Percentiles rank a stretch among this genome's conserved stretches.
Conservation (phyloP, 305 asterid species). For the Rubia balearica region DNA sequence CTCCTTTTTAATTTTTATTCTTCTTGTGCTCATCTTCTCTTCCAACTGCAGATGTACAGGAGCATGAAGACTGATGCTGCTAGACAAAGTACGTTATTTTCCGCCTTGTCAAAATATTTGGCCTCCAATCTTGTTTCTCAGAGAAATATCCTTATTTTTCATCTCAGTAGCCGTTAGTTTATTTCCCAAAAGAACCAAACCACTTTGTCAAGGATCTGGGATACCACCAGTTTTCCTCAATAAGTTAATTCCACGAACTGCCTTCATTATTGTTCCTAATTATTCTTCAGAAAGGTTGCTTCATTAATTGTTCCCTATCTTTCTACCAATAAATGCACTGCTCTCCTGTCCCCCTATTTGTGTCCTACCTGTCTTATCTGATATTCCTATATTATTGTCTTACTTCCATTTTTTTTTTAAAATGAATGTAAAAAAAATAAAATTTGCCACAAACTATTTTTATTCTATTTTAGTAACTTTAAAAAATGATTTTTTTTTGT, state of each 20-base stretch:
- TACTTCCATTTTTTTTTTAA: too few species aligned
- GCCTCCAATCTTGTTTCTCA: not conserved
- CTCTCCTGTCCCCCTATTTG: too few species aligned
- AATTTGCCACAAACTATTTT: too few species aligned
- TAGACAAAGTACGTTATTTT: conserved; percentile 13
- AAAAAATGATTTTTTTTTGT: too few species aligned
- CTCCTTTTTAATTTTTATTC: too few species aligned
- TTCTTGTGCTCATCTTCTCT: not conserved
- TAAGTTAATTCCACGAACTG: not conserved
- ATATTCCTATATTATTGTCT: too few species aligned
- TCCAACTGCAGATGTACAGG: conserved; percentile 23
- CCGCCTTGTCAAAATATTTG: not conserved
- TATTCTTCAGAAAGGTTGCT: conserved; percentile 11
- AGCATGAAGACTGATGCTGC: conserved; percentile 23
- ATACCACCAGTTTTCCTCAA: conserved; percentile 1
- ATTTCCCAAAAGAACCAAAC: conserved; percentile 4
- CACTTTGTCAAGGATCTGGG: not conserved
- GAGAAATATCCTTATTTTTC: too few species aligned
- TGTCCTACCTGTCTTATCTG: too few species aligned
- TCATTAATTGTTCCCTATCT: conserved; percentile 11
- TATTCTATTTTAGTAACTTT: too few species aligned
- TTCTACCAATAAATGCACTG: too few species aligned
- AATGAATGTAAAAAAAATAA: too few species aligned
- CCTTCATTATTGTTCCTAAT: not conserved
- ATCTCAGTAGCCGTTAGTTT: not conserved